Percentiles rank a stretch among this genome's conserved stretches.
Conservation (phyloP, 805 yeast genomes). For the Candida vaughaniae region DNA sequence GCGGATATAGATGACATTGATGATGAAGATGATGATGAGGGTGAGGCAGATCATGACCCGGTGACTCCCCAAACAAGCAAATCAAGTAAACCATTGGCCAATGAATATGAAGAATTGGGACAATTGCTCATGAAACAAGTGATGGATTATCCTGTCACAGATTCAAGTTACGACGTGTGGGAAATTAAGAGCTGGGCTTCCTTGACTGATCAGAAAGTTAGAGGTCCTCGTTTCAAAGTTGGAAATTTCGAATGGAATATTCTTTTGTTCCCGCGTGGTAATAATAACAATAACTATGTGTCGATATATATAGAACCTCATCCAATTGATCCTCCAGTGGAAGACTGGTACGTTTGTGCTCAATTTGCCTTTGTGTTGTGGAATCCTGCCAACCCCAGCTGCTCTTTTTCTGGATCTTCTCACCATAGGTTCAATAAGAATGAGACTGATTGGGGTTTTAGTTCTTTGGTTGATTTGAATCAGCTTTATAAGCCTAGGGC, state of each 20-base stretch:
- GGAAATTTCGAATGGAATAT: constrained; percentile 70
- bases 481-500: constrained; percentile 1
- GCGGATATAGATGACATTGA: constrained; percentile 13
- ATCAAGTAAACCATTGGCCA: constrained; percentile 25
- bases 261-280: constrained; percentile 76
- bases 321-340: constrained; percentile 31
- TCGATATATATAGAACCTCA: constrained; percentile 83
- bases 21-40: constrained; percentile 14
- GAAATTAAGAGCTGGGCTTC: constrained; percentile 48
- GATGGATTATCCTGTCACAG: constrained; percentile 39
- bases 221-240: constrained; percentile 47
- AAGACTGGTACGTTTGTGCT: constrained; percentile 83
- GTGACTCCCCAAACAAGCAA: no score
- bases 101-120: constrained; percentile 28
- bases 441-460: constrained; percentile 96
- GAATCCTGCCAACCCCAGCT: constrained; percentile 68
- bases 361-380: constrained; percentile 85
- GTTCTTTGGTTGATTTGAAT: constrained; percentile 64
- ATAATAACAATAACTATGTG: constrained; percentile 48
- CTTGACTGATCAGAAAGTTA: constrained; percentile 44
- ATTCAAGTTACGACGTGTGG: constrained; percentile 45
- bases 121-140: constrained; percentile 33
- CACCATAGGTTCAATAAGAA: constrained; percentile 72
- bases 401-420: constrained; percentile 62
- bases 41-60: constrained; percentile 2